Conservation (phyloP, 352 stramenopile genomes). For the Phytophthora citricola region DNA sequence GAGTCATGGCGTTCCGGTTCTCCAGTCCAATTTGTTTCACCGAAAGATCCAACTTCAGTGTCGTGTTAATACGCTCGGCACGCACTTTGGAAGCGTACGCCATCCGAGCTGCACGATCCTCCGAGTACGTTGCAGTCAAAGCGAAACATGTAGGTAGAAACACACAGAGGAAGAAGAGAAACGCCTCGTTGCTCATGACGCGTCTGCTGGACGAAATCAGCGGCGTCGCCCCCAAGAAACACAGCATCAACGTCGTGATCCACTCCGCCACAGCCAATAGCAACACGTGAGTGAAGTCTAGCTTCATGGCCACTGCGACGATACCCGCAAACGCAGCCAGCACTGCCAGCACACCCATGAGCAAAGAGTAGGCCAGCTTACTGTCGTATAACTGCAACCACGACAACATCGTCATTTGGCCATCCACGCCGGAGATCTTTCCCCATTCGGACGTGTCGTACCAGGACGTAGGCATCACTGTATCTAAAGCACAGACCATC, state of each 20-base stretch:
- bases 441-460: conserved; percentile 52
- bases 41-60: conserved; percentile 78
- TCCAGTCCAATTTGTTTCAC: conserved; percentile 76
- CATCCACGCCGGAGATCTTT: conserved; percentile 36
- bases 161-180: conserved; percentile 69
- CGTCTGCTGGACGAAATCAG: conserved; percentile 61
- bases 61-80: conserved; percentile 84
- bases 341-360: conserved; percentile 71
- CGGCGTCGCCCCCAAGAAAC: conserved; percentile 47
- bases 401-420: conserved; percentile 58
- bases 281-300: conserved; percentile 81
- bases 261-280: conserved; percentile 60
- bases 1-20: conserved; percentile 60
- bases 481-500: conserved; percentile 53
- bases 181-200: conserved; percentile 54
- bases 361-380: conserved; percentile 65
- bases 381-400: conserved; percentile 76
- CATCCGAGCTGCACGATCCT: conserved; percentile 72
- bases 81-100: conserved; percentile 79
- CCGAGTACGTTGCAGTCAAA: conserved; percentile 77
- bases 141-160: conserved; percentile 71
- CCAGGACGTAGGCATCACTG: conserved; percentile 50
- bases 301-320: conserved; percentile 74
- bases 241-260: conserved; percentile 61
- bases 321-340: conserved; percentile 67